Evolutionary conservation across 371 early-diverging fungal species (phyloP).

Genomic region (Saksenaea oblongispora): DNA sequence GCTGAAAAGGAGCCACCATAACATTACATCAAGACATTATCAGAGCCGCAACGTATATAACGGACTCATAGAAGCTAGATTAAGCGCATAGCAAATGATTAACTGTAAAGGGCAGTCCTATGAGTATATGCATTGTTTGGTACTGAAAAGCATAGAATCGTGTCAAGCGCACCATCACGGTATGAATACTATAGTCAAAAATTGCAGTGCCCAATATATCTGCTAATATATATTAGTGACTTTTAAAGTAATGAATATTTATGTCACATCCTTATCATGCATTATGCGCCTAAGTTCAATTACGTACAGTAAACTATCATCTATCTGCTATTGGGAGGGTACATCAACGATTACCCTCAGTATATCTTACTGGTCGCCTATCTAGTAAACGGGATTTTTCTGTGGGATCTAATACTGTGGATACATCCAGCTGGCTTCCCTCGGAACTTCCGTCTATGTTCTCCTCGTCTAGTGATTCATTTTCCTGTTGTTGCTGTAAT

Average conservation of each 20-base stretch:
- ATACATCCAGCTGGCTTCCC: not conserved
- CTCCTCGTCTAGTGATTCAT: constrained; percentile 8
- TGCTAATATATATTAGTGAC: too few relatives aligned
- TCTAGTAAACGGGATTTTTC: constrained; percentile 14
- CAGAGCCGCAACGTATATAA: too few relatives aligned
- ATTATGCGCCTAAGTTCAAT: not conserved
- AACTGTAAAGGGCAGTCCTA: too few relatives aligned
- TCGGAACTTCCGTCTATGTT: constrained; percentile 1
- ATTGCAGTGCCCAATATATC: too few relatives aligned
- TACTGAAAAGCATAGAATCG: too few relatives aligned
- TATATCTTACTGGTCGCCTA: not conserved
- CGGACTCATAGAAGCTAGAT: too few relatives aligned
- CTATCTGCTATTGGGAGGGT: not conserved
- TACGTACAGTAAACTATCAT: not conserved
- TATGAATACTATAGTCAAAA: too few relatives aligned
- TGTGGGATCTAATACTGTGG: constrained; percentile 5
- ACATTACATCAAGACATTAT: too few relatives aligned
- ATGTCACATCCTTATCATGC: not conserved
- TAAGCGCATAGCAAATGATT: too few relatives aligned
- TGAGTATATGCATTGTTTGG: too few relatives aligned
- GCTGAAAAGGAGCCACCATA: too few relatives aligned
- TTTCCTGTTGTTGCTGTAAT: constrained; percentile 6
- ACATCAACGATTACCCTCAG: not conserved
- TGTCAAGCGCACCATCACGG: too few relatives aligned
- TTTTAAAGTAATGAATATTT: not conserved